Conservation (phyloP, 2,329 filamentous ascomycete genomes). For the Aspergillus flavus region DNA sequence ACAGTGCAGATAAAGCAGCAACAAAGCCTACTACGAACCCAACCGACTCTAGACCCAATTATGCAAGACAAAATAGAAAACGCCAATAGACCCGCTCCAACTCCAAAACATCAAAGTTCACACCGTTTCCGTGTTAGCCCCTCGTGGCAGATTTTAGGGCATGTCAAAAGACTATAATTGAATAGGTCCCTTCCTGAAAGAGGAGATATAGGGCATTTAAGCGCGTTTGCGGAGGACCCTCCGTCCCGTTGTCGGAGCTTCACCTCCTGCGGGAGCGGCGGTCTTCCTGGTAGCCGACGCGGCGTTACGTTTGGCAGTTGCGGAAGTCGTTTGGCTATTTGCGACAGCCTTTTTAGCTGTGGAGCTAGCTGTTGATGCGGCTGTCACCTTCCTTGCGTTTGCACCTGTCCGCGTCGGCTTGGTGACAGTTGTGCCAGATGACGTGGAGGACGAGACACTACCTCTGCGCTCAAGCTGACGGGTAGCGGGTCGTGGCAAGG, state of each 20-base stretch:
- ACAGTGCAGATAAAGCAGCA: not conserved
- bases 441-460: conserved; percentile 41
- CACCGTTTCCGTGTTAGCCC: not conserved
- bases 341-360: conserved; percentile 34
- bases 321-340: conserved; percentile 35
- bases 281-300: conserved; percentile 37
- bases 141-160: not conserved
- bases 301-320: conserved; percentile 38
- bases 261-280: conserved; percentile 32
- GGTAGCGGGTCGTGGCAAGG: conserved; percentile 40
- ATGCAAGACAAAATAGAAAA: not conserved
- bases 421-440: conserved; percentile 42
- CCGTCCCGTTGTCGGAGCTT: conserved; percentile 37
- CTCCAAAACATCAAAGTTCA: not conserved
- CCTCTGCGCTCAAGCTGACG: conserved; percentile 42
- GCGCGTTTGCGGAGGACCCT: conserved; percentile 46
- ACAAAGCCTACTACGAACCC: not conserved
- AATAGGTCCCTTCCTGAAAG: not conserved
- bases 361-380: conserved; percentile 27
- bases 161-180: not conserved
- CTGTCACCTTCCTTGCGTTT: conserved; percentile 33
- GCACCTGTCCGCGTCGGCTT: conserved; percentile 33
- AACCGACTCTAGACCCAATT: not conserved
- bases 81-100: conserved; percentile 5
- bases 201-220: conserved; percentile 19